phyloP scores from a whole-genome alignment of 2,329 filamentous ascomycete genomes.

The Myriosclerotinia duriaeana region DNA sequence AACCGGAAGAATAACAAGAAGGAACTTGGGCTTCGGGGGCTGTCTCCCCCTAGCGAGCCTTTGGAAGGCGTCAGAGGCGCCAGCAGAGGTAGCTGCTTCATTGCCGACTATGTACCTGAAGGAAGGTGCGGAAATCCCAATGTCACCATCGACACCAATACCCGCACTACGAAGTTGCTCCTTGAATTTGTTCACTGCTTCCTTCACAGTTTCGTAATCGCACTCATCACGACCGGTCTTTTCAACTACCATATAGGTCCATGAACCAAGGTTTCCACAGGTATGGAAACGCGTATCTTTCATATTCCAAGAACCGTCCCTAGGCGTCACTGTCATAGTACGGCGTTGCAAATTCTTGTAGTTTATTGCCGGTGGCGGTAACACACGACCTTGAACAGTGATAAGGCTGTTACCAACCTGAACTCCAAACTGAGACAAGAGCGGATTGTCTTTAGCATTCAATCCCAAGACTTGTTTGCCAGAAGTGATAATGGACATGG shows the following conservation, averaged over 20 bases:
- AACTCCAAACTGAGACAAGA: constrained; percentile 60
- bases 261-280: constrained; percentile 50
- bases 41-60: not conserved
- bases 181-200: constrained; percentile 26
- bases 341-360: constrained; percentile 49
- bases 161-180: constrained; percentile 32
- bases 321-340: constrained; percentile 30
- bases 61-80: constrained; percentile 2
- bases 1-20: constrained; percentile 37
- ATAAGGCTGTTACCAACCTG: constrained; percentile 57
- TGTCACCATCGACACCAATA: constrained; percentile 32
- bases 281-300: constrained; percentile 54
- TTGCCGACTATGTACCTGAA: not conserved
- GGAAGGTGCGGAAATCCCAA: constrained; percentile 10
- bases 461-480: constrained; percentile 60
- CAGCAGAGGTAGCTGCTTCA: constrained; percentile 5
- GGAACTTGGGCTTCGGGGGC: constrained; percentile 30
- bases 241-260: constrained; percentile 44
- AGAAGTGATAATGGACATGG: constrained; percentile 59
- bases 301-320: constrained; percentile 71
- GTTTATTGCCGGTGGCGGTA: constrained; percentile 57
- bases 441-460: constrained; percentile 44
- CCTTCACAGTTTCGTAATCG: accelerated
- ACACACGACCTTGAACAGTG: constrained; percentile 69
- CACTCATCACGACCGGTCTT: constrained; percentile 15